Evolutionary conservation across 2,329 filamentous ascomycete genomes (phyloP), one percentile per base, ranked within the genome.

Genomic region (Colletotrichum sp.): DNA sequence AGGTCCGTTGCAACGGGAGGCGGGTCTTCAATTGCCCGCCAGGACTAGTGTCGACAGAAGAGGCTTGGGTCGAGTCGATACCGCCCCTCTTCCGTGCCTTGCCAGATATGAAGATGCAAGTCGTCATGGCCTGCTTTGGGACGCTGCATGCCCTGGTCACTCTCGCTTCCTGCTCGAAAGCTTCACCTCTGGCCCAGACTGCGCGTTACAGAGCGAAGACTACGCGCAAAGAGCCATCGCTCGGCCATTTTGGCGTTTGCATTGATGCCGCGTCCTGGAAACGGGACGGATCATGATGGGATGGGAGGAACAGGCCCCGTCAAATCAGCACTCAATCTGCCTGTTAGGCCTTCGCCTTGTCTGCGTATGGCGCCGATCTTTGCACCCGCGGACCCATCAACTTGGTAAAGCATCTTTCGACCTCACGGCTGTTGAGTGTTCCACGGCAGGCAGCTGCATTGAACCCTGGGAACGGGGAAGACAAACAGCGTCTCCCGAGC

Each of bases 1-100:
- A 55, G 60, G 60, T 32, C 66, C 30, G 66, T 57, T 59, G 60
- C 39, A 15, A 75, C 72, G 75, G 72, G 57, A 48, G 72, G 71
- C 66, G 72, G 75, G 66, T 75, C 72, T 74, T 52, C 70, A 69
- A 74, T 69, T 60, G 65, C 74, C 74, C 64, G 64, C 64, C 18
- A 48, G 59, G 57, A 62, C 74, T 74, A 76, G 67, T 69, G 55
- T 60, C 67, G 64, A 60, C 74, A 32, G 22, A 69, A 76, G 59
- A 52, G 70, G 74, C 15, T 73, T 75, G 64, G 73, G 28, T 65
- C 59, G 28, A 52, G 44, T 75, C 59, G 64, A 48, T 18, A 59
- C 16, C 28, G 69, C 70, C 64, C 70, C 55, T 34, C 32, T 65
- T 36, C 34, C 18, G 13, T 59, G 32, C 64, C 28, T 60, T 48